A percentile compares a stretch with the other conserved stretches of the same genome.
phyloP scores from a whole-genome alignment of 208 protist species.

The Strigomonas galati region DNA sequence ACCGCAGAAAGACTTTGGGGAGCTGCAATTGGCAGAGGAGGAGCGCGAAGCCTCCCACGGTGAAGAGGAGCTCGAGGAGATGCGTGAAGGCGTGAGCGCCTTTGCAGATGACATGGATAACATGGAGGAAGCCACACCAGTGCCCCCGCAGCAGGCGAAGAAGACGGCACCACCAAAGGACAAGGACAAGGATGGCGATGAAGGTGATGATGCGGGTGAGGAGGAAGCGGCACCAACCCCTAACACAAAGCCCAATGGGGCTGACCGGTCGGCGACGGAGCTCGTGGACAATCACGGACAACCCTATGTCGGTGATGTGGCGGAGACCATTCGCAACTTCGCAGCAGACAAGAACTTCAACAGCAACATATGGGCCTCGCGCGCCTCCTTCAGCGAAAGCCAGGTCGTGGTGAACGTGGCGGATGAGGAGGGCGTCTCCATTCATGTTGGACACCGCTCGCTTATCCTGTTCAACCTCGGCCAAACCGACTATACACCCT shows the following conservation, averaged over 20 bases:
- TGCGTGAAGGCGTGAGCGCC: neutral
- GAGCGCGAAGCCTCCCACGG: slow-evolving; percentile 6
- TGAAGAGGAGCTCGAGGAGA: slow-evolving; percentile 30
- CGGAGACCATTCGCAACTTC: slow-evolving; percentile 14
- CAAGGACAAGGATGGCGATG: slow-evolving; percentile 1
- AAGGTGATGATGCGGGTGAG: neutral
- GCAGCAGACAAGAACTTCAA: slow-evolving; percentile 23
- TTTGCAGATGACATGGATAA: neutral
- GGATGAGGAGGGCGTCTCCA: slow-evolving; percentile 18
- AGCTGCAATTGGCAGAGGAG: neutral
- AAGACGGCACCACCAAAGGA: neutral
- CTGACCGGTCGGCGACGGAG: neutral
- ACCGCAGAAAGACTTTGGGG: neutral
- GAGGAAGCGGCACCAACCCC: neutral
- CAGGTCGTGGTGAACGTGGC: slow-evolving; percentile 20
- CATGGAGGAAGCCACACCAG: neutral
- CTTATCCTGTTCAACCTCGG: slow-evolving; percentile 56
- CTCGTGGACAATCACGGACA: slow-evolving; percentile 17
- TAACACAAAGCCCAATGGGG: neutral
- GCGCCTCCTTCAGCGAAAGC: slow-evolving; percentile 13
- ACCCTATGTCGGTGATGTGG: slow-evolving; percentile 29
- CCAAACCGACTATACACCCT: slow-evolving; percentile 33
- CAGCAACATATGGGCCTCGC: slow-evolving; percentile 46
- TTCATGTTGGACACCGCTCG: slow-evolving; percentile 11
- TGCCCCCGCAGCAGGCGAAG: neutral